A percentile compares a stretch with the other conserved stretches of the same genome.
These are phyloP conservation scores for Tetradesmus obliquus DNA, from an alignment of 139 green algal species.

Conservation along the genomic window DNA sequence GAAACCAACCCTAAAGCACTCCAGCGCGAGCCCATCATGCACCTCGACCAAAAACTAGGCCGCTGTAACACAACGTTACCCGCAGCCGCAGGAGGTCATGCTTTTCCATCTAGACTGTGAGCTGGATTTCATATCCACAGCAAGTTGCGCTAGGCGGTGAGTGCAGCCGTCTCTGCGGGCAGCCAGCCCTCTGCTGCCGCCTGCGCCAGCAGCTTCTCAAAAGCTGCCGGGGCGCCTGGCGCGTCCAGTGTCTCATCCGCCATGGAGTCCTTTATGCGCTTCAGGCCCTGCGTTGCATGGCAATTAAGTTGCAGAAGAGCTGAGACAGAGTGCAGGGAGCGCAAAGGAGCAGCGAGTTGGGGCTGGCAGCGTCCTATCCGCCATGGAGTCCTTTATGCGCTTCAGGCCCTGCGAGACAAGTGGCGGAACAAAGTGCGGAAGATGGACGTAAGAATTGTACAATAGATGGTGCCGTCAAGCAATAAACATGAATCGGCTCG, in stretches of 20 bases:
- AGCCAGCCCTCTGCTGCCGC: slow-evolving; percentile 44
- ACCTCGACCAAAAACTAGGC: background rate
- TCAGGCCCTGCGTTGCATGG: slow-evolving; percentile 55
- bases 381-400: slow-evolving; percentile 67
- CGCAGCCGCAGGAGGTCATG: too few species aligned
- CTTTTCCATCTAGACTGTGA: too few species aligned
- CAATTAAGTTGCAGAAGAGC: too few species aligned
- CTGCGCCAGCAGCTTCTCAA: slow-evolving; percentile 37
- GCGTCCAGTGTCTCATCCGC: slow-evolving; percentile 75
- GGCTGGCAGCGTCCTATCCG: slow-evolving; percentile 71
- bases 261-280: slow-evolving; percentile 67
- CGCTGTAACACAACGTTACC: too few species aligned
- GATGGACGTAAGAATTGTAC: too few species aligned
- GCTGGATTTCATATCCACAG: too few species aligned
- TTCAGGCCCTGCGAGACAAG: slow-evolving; percentile 48
- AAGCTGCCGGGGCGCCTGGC: slow-evolving; percentile 55
- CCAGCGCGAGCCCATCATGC: background rate
- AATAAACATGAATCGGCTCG: too few species aligned
- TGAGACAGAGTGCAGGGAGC: too few species aligned
- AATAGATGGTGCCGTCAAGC: too few species aligned
- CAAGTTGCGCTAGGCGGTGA: too few species aligned
- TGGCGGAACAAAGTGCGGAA: background rate
- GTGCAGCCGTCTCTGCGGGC: slow-evolving; percentile 25
- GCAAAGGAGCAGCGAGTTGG: too few species aligned
- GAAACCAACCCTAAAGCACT: too few species aligned